These are phyloP conservation scores for Phytophthora boehmeriae DNA, from an alignment of 352 stramenopile genomes.

Conservation along the genomic window DNA sequence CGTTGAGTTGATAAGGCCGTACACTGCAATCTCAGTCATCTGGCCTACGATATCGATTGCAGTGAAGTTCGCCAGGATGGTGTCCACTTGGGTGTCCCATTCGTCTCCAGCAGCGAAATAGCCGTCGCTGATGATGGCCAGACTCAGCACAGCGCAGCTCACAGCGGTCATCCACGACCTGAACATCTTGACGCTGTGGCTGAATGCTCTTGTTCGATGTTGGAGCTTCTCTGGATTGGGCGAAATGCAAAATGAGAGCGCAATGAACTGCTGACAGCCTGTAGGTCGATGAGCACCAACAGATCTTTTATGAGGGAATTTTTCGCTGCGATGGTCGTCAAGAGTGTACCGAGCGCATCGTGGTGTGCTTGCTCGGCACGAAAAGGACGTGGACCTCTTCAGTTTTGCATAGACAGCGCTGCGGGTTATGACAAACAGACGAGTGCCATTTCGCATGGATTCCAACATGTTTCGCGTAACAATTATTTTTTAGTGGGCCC, in stretches of 20 bases:
- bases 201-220: conserved; percentile 2
- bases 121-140: conserved; percentile 2
- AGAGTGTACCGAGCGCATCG: background rate
- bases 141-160: background rate
- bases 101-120: conserved; percentile 11
- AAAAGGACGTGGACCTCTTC: conserved; percentile 17
- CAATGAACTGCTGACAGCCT: background rate
- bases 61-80: conserved; percentile 22
- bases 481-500: no score
- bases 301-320: conserved; percentile 4
- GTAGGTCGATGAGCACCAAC: conserved; percentile 7
- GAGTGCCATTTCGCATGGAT: no score
- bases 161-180: conserved; percentile 12
- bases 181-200: conserved; percentile 7
- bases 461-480: no score
- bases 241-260: conserved; percentile 13
- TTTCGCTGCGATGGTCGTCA: background rate
- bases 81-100: conserved; percentile 19
- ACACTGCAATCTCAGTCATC: conserved; percentile 25
- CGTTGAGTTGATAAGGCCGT: conserved; percentile 29
- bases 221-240: background rate
- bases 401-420: conserved; percentile 4
- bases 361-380: conserved; percentile 14
- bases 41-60: conserved; percentile 19
- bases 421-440: conserved; percentile 2